Base-by-base conservation (phyloP, 768 basidiomycete genomes). In the Clavaria fumosa region DNA sequence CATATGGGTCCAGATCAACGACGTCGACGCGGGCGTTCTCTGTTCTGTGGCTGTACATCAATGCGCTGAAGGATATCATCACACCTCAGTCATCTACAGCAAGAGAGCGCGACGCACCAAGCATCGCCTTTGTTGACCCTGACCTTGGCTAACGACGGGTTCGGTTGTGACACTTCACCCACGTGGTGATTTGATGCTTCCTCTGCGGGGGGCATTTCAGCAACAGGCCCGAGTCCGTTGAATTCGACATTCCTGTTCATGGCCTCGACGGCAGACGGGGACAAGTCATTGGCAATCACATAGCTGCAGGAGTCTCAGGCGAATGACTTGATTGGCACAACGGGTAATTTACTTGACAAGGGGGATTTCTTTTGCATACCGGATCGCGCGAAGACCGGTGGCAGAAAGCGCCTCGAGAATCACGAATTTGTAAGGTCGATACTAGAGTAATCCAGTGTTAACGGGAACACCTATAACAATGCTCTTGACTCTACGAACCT, bases 1-100 rank as follows among this genome's bases (percentile, higher is more conserved):
- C 95, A 50, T 97, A 99, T 0, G 95, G 95, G 53, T 99, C 95
- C 19, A 99, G 69, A 54, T 99, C 95, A n/a, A 99, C 77, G 20
- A 85, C 85, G 45, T 97, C 91, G 14, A 96, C 90, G 2, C 78
- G 73, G 7, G 65, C 58, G 32, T 64, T 68, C 36, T 77, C 76
- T 20, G 73, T 63, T 26, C 90, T 77, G 50, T 90, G 89, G 33
- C 68, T 69, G 52, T 95, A 97, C 85, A 99, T 89, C 35, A 90
- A 61, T 3, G 81, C 67, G 50, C 91, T 95, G 34, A 11, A 18
- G 31, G 17, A 11, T 6, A 23, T 30, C 10, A 15, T 32, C n/a
- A 24, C 7, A 31, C n/a, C 19, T 7, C 11, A 23, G 12, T 20
- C 42, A 31, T n/a, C 4, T 28, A 43, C 31, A 22, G n/a, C 22